These are phyloP conservation scores for Pyrus communis DNA, from an alignment of 306 rosid genomes.

Conservation along the genomic window DNA sequence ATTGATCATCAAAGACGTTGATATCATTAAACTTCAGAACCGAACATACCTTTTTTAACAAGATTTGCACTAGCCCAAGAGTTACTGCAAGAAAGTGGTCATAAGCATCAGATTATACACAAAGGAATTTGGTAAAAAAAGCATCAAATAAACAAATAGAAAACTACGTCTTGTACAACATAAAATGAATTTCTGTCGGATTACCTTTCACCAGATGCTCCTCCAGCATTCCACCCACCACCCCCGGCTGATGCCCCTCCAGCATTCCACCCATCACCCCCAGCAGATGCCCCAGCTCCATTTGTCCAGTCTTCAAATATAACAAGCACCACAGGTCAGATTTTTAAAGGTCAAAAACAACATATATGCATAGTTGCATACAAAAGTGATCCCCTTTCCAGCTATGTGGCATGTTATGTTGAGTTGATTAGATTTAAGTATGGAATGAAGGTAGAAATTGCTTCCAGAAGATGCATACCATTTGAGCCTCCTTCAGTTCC, in stretches of 20 bases:
- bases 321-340: constrained; percentile 6
- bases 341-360: neutral
- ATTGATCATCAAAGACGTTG: neutral
- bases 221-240: neutral
- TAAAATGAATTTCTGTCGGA: neutral
- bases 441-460: neutral
- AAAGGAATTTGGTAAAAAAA: neutral
- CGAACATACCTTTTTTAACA: constrained; percentile 25
- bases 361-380: neutral
- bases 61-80: constrained; percentile 41
- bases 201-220: constrained; percentile 47
- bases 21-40: neutral
- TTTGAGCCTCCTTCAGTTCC: constrained; percentile 59
- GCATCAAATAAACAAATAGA: neutral
- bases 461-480: constrained; percentile 42
- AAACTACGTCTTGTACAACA: neutral
- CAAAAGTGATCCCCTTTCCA: neutral
- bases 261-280: constrained; percentile 51
- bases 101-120: neutral
- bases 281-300: constrained; percentile 60
- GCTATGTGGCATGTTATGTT: neutral
- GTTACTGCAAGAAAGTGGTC: constrained; percentile 38
- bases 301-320: constrained; percentile 56
- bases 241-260: constrained; percentile 22
- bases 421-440: neutral